These are phyloP conservation scores for Sarcocystis neurona DNA, from an alignment of 169 alveolate species.

Conservation along the genomic window DNA sequence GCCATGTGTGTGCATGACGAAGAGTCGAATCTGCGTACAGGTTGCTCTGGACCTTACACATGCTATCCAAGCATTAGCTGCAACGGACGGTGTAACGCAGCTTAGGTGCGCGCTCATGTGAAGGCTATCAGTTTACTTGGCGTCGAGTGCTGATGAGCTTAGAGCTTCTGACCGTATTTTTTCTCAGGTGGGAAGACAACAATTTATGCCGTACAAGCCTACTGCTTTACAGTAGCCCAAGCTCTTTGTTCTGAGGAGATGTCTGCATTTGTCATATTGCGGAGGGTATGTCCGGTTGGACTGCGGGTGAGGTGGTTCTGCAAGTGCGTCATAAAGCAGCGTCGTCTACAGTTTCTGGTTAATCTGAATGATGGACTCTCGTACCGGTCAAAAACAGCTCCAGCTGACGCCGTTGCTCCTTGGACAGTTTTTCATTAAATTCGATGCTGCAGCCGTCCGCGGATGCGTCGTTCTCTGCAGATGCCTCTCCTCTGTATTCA, in stretches of 20 bases:
- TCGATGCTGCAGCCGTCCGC: slow-evolving; percentile 20
- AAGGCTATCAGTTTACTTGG: no score
- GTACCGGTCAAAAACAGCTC: slow-evolving; percentile 17
- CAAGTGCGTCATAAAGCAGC: background rate
- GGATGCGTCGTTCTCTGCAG: background rate
- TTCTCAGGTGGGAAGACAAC: background rate
- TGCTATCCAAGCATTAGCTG: no score
- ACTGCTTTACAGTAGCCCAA: background rate
- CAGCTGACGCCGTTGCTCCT: slow-evolving; percentile 10
- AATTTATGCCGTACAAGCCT: background rate
- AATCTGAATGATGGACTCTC: background rate
- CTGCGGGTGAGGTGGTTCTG: background rate
- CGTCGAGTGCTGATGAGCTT: no score
- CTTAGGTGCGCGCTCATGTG: no score
- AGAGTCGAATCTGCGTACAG: background rate
- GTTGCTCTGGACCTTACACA: background rate
- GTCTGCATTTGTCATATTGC: background rate
- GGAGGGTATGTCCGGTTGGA: background rate
- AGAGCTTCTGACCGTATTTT: no score
- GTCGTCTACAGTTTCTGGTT: background rate
- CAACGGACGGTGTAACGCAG: no score
- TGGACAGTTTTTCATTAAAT: slow-evolving; percentile 16
- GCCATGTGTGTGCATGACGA: no score
- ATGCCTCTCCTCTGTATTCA: background rate
- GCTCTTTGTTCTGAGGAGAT: background rate